These are phyloP conservation scores for Chytridiales sp. DNA, from an alignment of 371 early-diverging fungal genomes.

Conservation along the genomic window DNA sequence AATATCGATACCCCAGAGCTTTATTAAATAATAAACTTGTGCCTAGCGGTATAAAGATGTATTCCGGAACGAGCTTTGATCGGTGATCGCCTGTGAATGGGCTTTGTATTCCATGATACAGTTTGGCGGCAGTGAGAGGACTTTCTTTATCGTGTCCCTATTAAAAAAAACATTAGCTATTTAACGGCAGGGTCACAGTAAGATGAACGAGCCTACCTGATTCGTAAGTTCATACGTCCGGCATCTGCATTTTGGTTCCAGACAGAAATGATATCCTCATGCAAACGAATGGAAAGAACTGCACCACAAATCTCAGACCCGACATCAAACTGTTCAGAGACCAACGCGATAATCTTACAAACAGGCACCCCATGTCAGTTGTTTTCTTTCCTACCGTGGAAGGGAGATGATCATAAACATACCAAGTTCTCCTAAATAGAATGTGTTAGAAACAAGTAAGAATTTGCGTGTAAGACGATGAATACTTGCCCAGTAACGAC, in stretches of 20 bases:
- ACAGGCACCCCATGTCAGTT: conserved; percentile 2
- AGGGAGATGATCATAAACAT: neutral
- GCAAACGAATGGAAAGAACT: conserved; percentile 90
- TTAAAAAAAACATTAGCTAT: neutral
- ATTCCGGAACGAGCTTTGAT: conserved; percentile 28
- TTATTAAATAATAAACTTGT: no score
- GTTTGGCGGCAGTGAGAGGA: conserved; percentile 79
- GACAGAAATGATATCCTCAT: conserved; percentile 91
- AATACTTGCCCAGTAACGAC: conserved; percentile 88
- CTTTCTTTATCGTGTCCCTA: conserved; percentile 84
- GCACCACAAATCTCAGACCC: conserved; percentile 90
- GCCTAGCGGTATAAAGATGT: conserved; percentile 23
- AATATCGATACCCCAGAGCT: no score
- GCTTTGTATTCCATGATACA: conserved; percentile 96
- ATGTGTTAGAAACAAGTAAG: neutral
- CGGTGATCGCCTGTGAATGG: conserved; percentile 54
- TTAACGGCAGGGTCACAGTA: neutral
- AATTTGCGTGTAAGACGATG: neutral
- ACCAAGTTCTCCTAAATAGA: conserved; percentile 31
- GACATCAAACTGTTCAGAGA: conserved; percentile 90
- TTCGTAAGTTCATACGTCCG: conserved; percentile 77
- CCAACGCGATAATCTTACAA: conserved; percentile 75
- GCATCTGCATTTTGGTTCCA: conserved; percentile 91
- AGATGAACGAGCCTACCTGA: conserved; percentile 53
- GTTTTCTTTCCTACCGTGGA: neutral